Conservation (phyloP, 192 early-diverging fungal species). For the Backusella morwellensis region DNA sequence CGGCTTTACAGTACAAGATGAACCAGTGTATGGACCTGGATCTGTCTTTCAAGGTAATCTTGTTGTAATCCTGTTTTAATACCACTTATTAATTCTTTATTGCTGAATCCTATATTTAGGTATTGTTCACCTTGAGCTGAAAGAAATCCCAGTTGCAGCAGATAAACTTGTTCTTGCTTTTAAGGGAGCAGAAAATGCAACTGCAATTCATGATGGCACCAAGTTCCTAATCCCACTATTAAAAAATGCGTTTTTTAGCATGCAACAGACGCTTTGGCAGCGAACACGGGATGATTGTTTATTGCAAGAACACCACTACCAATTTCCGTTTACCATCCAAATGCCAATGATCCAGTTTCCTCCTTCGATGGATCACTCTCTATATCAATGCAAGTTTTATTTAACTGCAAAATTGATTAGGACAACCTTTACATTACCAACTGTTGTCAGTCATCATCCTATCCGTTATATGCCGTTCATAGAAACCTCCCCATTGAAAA, state of each 20-base stretch:
- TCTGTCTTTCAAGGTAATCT: constrained; percentile 29
- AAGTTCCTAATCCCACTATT: neutral
- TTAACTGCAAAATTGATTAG: constrained; percentile 12
- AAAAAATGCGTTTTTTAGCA: constrained; percentile 19
- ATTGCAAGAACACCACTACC: constrained; percentile 8
- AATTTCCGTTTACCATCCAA: constrained; percentile 26
- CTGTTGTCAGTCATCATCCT: neutral
- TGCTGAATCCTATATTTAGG: neutral
- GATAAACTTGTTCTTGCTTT: constrained; percentile 11
- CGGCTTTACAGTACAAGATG: constrained; percentile 19
- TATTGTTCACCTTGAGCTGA: constrained; percentile 8
- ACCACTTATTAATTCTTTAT: neutral
- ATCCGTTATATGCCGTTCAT: constrained; percentile 23
- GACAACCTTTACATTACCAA: constrained; percentile 9
- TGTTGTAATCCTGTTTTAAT: neutral
- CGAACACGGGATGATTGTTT: neutral
- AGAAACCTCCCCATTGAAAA: constrained; percentile 23
- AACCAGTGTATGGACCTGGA: constrained; percentile 27
- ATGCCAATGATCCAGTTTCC: constrained; percentile 31
- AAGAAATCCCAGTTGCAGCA: constrained; percentile 10
- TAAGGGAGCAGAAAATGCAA: neutral
- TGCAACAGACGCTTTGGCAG: constrained; percentile 18
- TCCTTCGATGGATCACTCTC: constrained; percentile 13
- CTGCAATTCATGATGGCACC: neutral
- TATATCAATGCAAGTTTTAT: constrained; percentile 16